Evolutionary conservation across 192 early-diverging fungal species (phyloP).

Genomic region (Glomus cerebriforme): DNA sequence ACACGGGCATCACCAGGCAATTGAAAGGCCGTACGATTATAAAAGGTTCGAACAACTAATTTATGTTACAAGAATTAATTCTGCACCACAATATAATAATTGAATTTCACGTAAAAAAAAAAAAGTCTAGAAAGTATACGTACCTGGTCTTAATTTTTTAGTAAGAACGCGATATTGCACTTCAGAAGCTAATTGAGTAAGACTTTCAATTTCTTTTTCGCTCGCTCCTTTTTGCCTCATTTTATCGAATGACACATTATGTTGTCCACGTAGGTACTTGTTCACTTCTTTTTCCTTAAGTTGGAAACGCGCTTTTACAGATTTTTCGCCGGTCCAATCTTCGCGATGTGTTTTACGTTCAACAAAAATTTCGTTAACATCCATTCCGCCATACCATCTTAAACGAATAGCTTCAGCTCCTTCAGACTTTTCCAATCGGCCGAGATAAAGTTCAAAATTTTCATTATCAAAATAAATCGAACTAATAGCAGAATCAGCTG

Average conservation of each 20-base stretch:
- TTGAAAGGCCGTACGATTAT: constrained; percentile 99
- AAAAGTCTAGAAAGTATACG: neutral
- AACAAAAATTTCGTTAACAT: constrained; percentile 85
- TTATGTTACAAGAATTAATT: neutral
- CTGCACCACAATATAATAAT: neutral
- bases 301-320: constrained; percentile 92
- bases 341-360: constrained; percentile 98
- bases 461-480: constrained; percentile 98
- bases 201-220: constrained; percentile 81
- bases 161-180: constrained; percentile 71
- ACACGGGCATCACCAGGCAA: constrained; percentile 97
- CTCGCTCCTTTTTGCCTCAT: constrained; percentile 76
- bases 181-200: constrained; percentile 72
- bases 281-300: constrained; percentile 98
- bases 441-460: constrained; percentile 89
- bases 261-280: constrained; percentile 76
- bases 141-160: constrained; percentile 75
- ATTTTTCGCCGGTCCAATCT: constrained; percentile 96
- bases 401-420: constrained; percentile 93
- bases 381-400: constrained; percentile 96
- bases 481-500: constrained; percentile 88
- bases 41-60: constrained; percentile 86
- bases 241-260: constrained; percentile 81
- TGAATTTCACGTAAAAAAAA: too few relatives aligned
- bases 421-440: constrained; percentile 89